phyloP scores from a whole-genome alignment of 1,284 basidiomycete species.

The Cryptococcus amylolentus region DNA sequence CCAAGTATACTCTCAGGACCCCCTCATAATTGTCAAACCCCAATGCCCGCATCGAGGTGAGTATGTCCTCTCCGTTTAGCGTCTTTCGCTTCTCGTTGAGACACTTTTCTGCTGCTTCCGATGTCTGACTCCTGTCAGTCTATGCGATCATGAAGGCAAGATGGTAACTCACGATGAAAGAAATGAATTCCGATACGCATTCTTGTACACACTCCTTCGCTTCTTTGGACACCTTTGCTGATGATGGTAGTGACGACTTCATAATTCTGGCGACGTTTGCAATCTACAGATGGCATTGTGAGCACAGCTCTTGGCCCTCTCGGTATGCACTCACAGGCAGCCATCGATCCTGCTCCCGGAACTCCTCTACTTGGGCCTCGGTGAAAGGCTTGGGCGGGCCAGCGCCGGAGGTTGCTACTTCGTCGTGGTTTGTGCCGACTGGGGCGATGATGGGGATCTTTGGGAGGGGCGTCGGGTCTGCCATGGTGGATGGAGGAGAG shows the following conservation, averaged over 20 bases:
- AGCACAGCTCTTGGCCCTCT: neutral
- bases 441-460: constrained; percentile 16
- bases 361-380: constrained; percentile 85
- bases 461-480: constrained; percentile 4
- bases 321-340: constrained; percentile 63
- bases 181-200: constrained; percentile 93
- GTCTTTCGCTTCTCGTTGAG: constrained; percentile 93
- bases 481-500: constrained; percentile 1
- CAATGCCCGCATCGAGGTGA: constrained; percentile 82
- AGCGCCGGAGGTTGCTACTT: constrained; percentile 1
- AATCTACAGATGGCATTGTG: constrained; percentile 58
- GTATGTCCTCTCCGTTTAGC: constrained; percentile 86
- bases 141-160: neutral
- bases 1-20: constrained; percentile 93
- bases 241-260: constrained; percentile 80
- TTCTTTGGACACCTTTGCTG: constrained; percentile 95
- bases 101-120: constrained; percentile 78
- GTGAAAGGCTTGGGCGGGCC: constrained; percentile 57
- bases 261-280: constrained; percentile 94
- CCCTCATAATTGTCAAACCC: constrained; percentile 87
- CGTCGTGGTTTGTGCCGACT: constrained; percentile 1
- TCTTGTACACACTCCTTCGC: constrained; percentile 96
- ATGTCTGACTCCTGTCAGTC: constrained; percentile 30
- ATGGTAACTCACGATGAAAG: constrained; percentile 63
- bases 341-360: constrained; percentile 85